Evolutionary conservation across 495 filamentous ascomycete genomes (phyloP), one percentile per base, ranked within the genome.

Genomic region (Chlorociboria aeruginascens): DNA sequence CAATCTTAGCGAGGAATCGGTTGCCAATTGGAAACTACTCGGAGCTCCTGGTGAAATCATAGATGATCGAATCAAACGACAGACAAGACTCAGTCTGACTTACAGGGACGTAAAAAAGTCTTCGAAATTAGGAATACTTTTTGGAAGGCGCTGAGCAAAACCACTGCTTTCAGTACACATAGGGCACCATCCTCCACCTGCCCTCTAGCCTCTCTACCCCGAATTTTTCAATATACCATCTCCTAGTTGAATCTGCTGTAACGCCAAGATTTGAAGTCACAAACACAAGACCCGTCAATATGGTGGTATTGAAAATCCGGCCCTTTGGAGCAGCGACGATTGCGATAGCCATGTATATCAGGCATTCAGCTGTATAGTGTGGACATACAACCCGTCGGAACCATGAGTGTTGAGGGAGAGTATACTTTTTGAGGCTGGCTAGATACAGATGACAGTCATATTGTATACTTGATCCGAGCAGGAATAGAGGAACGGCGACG

Each of bases 41-140:
- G 75, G 83, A 12, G 72, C 84, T 31, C 65, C 67, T 13, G 66
- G 70, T 11, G 47, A 37, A n/a, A 86, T 81, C 59, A 52, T 56
- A 32, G 60, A 61, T 17, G 88, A 86, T 2, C 65, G 62, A 40
- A 79, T 74, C 53, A 55, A 72, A 54, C 75, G 92, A 43, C 63
- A 67, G 53, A 85, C 76, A 3, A 76, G 92, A 58, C 77, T 80
- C 25, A 96, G 90, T 63, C 69, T 97, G 53, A 98, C 92, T 8
- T 97, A 87, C 71, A 76, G 93, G 45, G 92, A 97, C 66, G 93
- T 97, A 37, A 66, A 87, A 48, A 90, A 84, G 61, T 88, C 95
- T 39, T 82, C 81, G 4, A 86, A 82, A 45, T 60, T 93, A 33
- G 83, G 83, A 48, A 62, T 85, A 48, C 68, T 81, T 12, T 61